These are phyloP conservation scores for cucumber (Cucumis sativus) DNA, from an alignment of 306 rosid genomes.

Conservation along the genomic window Cucumber_9930_V3 NC_026660.2:786001-786500, in stretches of 20 bases:
- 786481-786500: too few relatives aligned
- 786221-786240: conserved; percentile 62
- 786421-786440: too few relatives aligned
- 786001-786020: conserved; percentile 55
- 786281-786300: conserved; percentile 85
- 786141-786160: conserved; percentile 64
- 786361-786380: neutral
- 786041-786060: conserved; percentile 63
- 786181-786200: conserved; percentile 53
- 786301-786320: conserved; percentile 80
- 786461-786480: too few relatives aligned
- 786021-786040: conserved; percentile 60
- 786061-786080: conserved; percentile 71
- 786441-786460: too few relatives aligned
- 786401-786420: too few relatives aligned
- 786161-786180: conserved; percentile 51
- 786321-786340: conserved; percentile 40
- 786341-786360: conserved; percentile 5
- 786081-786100: conserved; percentile 67
- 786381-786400: too few relatives aligned
- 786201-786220: conserved; percentile 72
- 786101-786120: conserved; percentile 68
- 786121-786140: conserved; percentile 84
- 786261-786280: conserved; percentile 75
- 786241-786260: conserved; percentile 91